These are phyloP conservation scores for Dalbergia cultrata DNA, from an alignment of 306 rosid genomes.

Conservation along the genomic window DNA sequence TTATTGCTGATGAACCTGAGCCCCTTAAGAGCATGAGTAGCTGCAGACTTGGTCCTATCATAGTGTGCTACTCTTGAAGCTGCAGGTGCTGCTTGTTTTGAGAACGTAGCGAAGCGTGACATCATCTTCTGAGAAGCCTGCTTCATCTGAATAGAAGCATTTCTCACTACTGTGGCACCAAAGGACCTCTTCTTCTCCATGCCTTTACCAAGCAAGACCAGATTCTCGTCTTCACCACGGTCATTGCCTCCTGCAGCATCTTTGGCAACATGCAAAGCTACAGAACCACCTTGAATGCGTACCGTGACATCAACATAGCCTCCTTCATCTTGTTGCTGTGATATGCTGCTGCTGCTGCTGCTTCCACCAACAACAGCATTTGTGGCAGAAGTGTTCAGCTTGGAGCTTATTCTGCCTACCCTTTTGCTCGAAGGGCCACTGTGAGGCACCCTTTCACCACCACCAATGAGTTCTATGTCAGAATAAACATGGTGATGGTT, in stretches of 20 bases:
- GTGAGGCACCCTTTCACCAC: constrained; percentile 35
- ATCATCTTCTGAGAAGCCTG: constrained; percentile 61
- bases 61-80: constrained; percentile 14
- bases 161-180: constrained; percentile 50
- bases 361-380: constrained; percentile 7
- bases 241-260: constrained; percentile 32
- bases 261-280: constrained; percentile 57
- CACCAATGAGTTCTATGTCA: constrained; percentile 52
- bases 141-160: constrained; percentile 55
- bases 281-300: constrained; percentile 57
- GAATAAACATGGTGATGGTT: constrained; percentile 26
- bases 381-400: constrained; percentile 25
- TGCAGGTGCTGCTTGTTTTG: constrained; percentile 33
- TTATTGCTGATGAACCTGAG: constrained; percentile 57
- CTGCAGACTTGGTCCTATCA: constrained; percentile 60
- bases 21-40: constrained; percentile 57
- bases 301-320: constrained; percentile 56
- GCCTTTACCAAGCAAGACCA: constrained; percentile 45
- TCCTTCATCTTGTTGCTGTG: constrained; percentile 38
- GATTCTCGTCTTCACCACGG: constrained; percentile 45
- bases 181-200: constrained; percentile 61
- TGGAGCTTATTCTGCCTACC: constrained; percentile 44
- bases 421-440: constrained; percentile 55
- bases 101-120: constrained; percentile 54
- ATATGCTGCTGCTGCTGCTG: constrained; percentile 21